Percentiles rank a stretch among this genome's conserved stretches.
These are phyloP conservation scores for Solanum hybrid DNA, from an alignment of 305 asterid species.

Conservation along the genomic window DNA sequence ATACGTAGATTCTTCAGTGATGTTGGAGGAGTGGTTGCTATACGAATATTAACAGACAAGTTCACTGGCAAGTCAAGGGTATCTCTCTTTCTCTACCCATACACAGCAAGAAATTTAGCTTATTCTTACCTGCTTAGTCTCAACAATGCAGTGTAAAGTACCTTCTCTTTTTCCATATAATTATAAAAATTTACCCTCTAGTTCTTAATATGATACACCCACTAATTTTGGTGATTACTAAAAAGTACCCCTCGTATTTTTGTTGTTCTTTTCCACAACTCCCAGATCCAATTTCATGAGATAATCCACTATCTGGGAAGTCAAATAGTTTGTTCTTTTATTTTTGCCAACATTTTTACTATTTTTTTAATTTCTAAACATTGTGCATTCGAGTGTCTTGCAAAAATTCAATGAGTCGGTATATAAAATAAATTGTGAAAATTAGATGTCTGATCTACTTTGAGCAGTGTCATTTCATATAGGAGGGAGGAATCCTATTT, in stretches of 20 bases:
- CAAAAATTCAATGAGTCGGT: background rate
- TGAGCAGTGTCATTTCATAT: background rate
- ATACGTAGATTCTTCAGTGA: conserved; percentile 64
- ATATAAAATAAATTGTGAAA: background rate
- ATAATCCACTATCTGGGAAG: background rate
- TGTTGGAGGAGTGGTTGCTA: conserved; percentile 77
- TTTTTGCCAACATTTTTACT: background rate
- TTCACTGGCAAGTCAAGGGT: conserved; percentile 82
- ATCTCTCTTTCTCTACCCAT: conserved; percentile 17
- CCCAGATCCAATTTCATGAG: background rate
- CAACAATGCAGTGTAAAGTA: background rate
- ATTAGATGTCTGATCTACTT: background rate
- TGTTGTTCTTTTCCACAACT: background rate
- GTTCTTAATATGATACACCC: background rate
- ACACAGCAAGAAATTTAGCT: background rate
- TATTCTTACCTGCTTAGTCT: background rate
- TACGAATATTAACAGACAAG: conserved; percentile 67
- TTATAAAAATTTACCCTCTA: background rate
- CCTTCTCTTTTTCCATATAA: background rate
- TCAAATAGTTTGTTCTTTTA: background rate
- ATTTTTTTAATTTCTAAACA: background rate
- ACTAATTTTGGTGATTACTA: background rate
- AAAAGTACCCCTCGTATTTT: background rate
- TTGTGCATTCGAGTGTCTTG: background rate
- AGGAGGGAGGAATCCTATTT: background rate